A percentile compares a stretch with the other conserved stretches of the same genome.
Conservation (phyloP, 2,329 filamentous ascomycete genomes). For the Stagonosporopsis vannaccii region DNA sequence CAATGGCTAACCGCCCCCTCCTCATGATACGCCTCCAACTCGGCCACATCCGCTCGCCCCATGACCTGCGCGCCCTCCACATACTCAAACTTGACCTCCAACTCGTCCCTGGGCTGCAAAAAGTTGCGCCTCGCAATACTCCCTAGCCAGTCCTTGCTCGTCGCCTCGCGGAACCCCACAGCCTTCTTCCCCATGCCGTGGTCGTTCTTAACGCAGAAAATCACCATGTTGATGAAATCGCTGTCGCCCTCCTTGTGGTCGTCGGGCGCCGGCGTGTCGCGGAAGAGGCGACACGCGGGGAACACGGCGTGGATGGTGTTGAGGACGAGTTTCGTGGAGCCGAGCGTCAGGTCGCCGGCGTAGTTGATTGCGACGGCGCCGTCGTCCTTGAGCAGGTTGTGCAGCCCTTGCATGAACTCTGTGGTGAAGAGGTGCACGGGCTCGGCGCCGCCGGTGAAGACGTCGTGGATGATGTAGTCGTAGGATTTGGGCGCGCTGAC, state of each 20-base stretch:
- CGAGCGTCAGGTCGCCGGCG: conserved; percentile 82
- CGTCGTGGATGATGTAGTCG: conserved; percentile 96
- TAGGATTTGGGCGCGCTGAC: conserved; percentile 60
- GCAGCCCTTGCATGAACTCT: conserved; percentile 78
- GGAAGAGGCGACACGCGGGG: conserved; percentile 88
- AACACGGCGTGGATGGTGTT: conserved; percentile 85
- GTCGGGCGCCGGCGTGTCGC: conserved; percentile 70
- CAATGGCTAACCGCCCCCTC: conserved; percentile 85
- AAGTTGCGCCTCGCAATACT: conserved; percentile 75
- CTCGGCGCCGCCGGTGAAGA: conserved; percentile 96
- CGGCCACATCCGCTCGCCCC: conserved; percentile 67
- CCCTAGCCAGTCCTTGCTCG: conserved; percentile 71
- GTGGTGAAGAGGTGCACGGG: conserved; percentile 86
- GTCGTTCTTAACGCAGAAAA: conserved; percentile 81
- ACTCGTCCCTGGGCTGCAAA: conserved; percentile 75
- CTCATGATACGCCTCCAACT: conserved; percentile 75
- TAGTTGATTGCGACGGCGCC: conserved; percentile 96
- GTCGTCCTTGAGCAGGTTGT: conserved; percentile 73
- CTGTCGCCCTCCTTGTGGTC: conserved; percentile 41
- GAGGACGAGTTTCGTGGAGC: conserved; percentile 78
- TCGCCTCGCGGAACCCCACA: conserved; percentile 72
- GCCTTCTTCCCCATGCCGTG: conserved; percentile 42
- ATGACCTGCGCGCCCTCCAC: conserved; percentile 61
- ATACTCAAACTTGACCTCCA: conserved; percentile 57
- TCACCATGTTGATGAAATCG: conserved; percentile 95